phyloP scores from a whole-genome alignment of 2,329 filamentous ascomycete genomes.

The Neophaeococcomyces aloes region DNA sequence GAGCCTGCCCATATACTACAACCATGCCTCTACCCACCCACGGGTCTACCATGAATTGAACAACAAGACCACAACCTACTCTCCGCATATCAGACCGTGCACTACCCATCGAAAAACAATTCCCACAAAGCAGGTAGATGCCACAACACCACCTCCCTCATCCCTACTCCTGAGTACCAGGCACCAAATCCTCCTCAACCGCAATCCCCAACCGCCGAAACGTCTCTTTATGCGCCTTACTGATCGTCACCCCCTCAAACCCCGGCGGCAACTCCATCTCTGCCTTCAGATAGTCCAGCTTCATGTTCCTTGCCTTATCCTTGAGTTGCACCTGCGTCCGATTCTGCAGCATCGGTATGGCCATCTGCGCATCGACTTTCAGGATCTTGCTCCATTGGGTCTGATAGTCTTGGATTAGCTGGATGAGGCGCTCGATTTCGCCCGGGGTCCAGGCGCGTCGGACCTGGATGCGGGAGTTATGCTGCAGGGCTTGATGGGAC shows the following conservation, averaged over 20 bases:
- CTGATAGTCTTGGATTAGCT: slow-evolving; percentile 39
- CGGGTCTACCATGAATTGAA: no score
- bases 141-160: no score
- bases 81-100: no score
- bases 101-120: no score
- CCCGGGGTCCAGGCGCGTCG: slow-evolving; percentile 27
- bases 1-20: no score
- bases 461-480: slow-evolving; percentile 15
- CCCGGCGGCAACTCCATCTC: slow-evolving; percentile 18
- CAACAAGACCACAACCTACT: no score
- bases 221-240: slow-evolving; percentile 16
- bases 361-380: slow-evolving; percentile 23
- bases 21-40: no score
- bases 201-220: slow-evolving; percentile 29
- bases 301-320: slow-evolving; percentile 46
- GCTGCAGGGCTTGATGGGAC: background rate
- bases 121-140: no score
- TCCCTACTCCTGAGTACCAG: no score
- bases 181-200: no score
- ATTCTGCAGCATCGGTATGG: slow-evolving; percentile 25
- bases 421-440: slow-evolving; percentile 37
- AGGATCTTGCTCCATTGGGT: slow-evolving; percentile 40
- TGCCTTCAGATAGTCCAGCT: slow-evolving; percentile 36
- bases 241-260: slow-evolving; percentile 17
- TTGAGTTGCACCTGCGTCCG: slow-evolving; percentile 46